Evolutionary conservation across 2,329 filamentous ascomycete genomes (phyloP).

Genomic region (Seiridium unicorne): DNA sequence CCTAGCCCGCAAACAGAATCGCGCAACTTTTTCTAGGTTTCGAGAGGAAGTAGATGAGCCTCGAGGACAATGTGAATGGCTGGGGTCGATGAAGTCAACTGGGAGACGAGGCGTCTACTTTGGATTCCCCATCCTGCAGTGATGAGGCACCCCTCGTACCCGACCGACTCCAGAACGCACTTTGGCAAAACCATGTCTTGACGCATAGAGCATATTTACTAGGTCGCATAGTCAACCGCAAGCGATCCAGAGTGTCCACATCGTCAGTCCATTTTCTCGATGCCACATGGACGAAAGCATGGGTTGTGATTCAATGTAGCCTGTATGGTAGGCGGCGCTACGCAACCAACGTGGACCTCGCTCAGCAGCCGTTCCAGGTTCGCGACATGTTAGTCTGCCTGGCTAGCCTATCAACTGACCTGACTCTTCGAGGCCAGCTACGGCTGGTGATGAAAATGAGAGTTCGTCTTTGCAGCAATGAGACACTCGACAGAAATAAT

Average conservation of each 20-base stretch:
- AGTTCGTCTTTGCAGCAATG: too few species aligned
- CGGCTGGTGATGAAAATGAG: too few species aligned
- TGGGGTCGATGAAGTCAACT: background rate
- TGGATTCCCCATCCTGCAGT: background rate
- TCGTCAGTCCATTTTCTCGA: background rate
- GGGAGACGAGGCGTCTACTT: too few species aligned
- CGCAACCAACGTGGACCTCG: constrained; percentile 1
- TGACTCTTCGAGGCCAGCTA: too few species aligned
- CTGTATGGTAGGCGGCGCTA: background rate
- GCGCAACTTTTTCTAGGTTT: background rate
- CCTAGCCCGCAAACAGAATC: background rate
- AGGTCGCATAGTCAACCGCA: background rate
- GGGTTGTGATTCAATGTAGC: background rate
- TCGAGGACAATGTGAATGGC: background rate
- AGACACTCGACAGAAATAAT: too few species aligned
- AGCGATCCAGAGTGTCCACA: background rate
- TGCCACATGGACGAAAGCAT: background rate
- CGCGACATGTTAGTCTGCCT: background rate
- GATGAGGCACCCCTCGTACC: background rate
- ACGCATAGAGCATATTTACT: too few species aligned
- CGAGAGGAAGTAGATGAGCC: background rate
- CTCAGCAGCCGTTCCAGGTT: background rate
- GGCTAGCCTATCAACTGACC: background rate
- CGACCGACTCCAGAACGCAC: too few species aligned
- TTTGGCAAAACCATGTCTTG: too few species aligned